Evolutionary conservation across 2,329 filamentous ascomycete genomes (phyloP), one percentile per base, ranked within the genome.

Genomic region (Cryoendolithus antarcticus): DNA sequence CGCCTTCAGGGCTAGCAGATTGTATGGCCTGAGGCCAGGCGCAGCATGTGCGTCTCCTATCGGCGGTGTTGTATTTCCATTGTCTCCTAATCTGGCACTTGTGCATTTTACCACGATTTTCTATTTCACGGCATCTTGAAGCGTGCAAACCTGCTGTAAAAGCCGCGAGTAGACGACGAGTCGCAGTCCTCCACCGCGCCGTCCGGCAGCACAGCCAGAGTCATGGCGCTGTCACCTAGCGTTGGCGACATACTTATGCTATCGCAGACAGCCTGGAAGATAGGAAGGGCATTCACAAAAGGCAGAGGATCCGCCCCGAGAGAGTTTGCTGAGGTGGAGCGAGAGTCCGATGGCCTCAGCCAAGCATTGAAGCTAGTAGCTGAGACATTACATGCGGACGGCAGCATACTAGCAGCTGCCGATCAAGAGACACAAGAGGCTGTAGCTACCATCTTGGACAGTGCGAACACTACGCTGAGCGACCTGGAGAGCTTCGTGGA

Each of bases 251-350:
- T 67, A 12, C 47, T 68, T 31, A 62, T 64, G 58, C 55, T 67
- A 10, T 66, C 63, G 4, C 64, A 67, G 48, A 55, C 60, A 32
- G 64, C 65, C 13, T 67, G 63, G 63, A 65, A 60, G 44, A 61
- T 63, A 31, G 63, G 62, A 19, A 51, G 62, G 36, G 59, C 63
- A 2, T 69, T 69, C 47, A 59, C 57, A 4, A 52, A 64, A 12
- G 61, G 60, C 19, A 57, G 59, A 27, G 58, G 58, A 37, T 51
- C 53, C 38, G 61, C 61, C 5, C 64, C 63, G 1, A 24, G 49
- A 24, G 62, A 64, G 19, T 67, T 69, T 43, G 52, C 57, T 10
- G 59, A 63, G 30, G 55, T 69, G 12, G 64, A 67, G 45, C 48
- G 55, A 12, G 61, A 66, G 41, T 51, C 65, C 13, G 58, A 59